Evolutionary conservation across 2,329 filamentous ascomycete genomes (phyloP), one percentile per base, ranked within the genome.

Genomic region (Claviceps arundinis): DNA sequence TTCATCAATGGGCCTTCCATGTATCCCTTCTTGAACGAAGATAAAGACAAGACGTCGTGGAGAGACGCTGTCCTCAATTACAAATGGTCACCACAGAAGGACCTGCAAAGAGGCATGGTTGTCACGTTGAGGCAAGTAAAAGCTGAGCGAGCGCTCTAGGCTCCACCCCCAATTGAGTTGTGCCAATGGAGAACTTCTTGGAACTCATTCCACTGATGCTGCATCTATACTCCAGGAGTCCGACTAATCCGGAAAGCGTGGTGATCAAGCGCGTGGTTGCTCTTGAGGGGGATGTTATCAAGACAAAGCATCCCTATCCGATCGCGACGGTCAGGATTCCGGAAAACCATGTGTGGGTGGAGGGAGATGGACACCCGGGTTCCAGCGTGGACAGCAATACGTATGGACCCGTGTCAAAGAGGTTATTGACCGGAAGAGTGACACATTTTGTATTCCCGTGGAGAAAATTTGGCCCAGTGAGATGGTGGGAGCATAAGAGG

Each of bases 271-370:
- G 93, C 42, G 77, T 98, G 11, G 75, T 96, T 26, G 93, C 80
- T 0, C 62, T 96, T 4, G 83, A 85, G 50, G 89, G 90, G 9
- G 91, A 97, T 63, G 72, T 80, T 1, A 80, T 97, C 34, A 74
- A 72, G 52, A 85, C 86, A 42, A 75, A 78, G 53, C 66, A 72
- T 50, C 82, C 81, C 17, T 85, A 81, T 62, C 75, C 79, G 8
- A 65, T 74, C 16, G 59, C 70, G 1, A 73, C 67, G 8, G 71
- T 86, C 46, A 75, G 77, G 56, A 79, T 98, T 22, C 91, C 90
- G 5, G 76, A 76, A 56, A 89, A 89, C 17, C 90, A 97, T 70
- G 76, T 97, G 30, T 98, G 93, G 93, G 81, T 98, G 1, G 91
- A 97, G 65, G 93, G 93, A 1, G 93, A 98, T 64, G 89, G 85